Percentiles rank a stretch among this genome's conserved stretches.
These are phyloP conservation scores for Cutaneotrichosporon sp. DNA, from an alignment of 1,284 basidiomycete genomes.

Conservation along the genomic window DNA sequence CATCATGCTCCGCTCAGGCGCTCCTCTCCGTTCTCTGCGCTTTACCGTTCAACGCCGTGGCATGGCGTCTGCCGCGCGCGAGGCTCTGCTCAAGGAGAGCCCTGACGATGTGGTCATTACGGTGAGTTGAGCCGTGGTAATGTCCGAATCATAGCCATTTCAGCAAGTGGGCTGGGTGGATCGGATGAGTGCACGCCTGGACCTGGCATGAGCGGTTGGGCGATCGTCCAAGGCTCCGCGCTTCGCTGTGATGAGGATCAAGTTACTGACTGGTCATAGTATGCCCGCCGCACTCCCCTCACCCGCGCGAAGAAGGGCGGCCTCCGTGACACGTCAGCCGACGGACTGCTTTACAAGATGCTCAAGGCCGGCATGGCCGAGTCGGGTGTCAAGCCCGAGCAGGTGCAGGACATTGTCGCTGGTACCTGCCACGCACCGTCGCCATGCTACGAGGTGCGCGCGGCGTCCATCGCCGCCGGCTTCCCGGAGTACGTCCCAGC, in stretches of 20 bases:
- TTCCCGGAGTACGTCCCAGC: slow-evolving; percentile 59
- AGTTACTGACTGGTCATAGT: no score
- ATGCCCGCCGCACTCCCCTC: slow-evolving; percentile 27
- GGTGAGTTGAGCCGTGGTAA: slow-evolving; percentile 54
- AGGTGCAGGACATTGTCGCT: slow-evolving; percentile 53
- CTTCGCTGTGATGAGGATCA: no score
- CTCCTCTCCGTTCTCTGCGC: slow-evolving; percentile 2
- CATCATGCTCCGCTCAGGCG: slow-evolving; percentile 2
- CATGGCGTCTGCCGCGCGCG: slow-evolving; percentile 6
- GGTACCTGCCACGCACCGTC: slow-evolving; percentile 48
- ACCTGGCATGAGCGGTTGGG: no score
- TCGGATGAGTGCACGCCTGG: no score
- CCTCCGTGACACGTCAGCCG: slow-evolving; percentile 30
- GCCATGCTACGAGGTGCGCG: slow-evolving; percentile 21
- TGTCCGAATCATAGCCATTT: no score
- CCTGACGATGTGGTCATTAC: slow-evolving; percentile 80
- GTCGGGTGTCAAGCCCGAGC: slow-evolving; percentile 20
- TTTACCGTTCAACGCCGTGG: neutral
- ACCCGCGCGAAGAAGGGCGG: slow-evolving; percentile 29
- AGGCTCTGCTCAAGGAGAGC: slow-evolving; percentile 56
- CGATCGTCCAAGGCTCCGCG: no score
- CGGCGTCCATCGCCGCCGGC: slow-evolving; percentile 19
- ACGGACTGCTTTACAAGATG: slow-evolving; percentile 25
- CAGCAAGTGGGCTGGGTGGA: no score
- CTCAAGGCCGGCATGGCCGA: slow-evolving; percentile 24